Base-by-base conservation (phyloP, 1,284 basidiomycete genomes). In the Cystobasidiaceae sp. region DNA sequence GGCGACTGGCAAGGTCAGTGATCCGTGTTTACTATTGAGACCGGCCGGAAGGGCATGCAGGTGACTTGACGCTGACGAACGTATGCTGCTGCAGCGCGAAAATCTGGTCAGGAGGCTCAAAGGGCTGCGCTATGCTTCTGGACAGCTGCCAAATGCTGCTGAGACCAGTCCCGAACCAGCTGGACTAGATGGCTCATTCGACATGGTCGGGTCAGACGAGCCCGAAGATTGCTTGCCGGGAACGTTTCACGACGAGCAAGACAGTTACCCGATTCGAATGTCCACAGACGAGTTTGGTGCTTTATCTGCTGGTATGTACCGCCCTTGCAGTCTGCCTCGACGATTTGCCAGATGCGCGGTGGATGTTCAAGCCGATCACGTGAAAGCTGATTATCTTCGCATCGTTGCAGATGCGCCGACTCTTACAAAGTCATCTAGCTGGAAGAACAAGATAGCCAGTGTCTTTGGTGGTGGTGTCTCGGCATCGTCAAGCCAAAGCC, bases 1-100 rank as follows among this genome's bases (percentile, higher is more conserved):
- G 33, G 34, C 44, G 17, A 64, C 61, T 3, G 61, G 61, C 61
- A 64, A 56, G 44, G 61, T 39, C 19, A 43, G 61, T n/a, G 32
- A 37, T 11, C 46, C 28, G 45, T 33, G 23, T 17, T 28, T 50
- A 27, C 13, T 50, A 17, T 50, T 13, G 25, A 11, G 4, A 25
- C 27, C 25, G 6, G 9, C 45, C 32, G 23, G 4, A 23, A 28
- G 23, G 48, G 28, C n/a, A n/a, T n/a, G n/a, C n/a, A n/a, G n/a
- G n/a, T 52, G 27, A 39, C 49, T 43, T 21, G 34, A 54, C 19
- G 33, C 15, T 32, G 34, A 45, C 44, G 59, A 39, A 3, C 19
- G n/a, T 11, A n/a, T 6, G 11, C 19, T 2, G 27, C n/a, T 19
- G 51, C 46, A 62, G 60, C 46, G 39, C 19, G 33, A 62, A 37